Evolutionary conservation across 2,329 filamentous ascomycete species (phyloP).

Genomic region (Fusarium sp.): DNA sequence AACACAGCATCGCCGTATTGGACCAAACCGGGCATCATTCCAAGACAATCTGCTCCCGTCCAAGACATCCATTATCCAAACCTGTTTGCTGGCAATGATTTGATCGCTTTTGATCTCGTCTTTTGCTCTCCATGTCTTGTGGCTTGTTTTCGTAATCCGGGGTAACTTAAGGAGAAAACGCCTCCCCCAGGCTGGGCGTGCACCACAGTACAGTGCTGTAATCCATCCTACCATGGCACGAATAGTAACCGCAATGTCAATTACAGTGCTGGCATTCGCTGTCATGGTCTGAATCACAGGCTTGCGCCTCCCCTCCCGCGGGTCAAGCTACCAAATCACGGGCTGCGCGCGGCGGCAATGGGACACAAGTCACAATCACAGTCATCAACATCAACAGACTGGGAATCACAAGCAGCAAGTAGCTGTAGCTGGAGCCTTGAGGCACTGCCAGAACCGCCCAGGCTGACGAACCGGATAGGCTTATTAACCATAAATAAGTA

Average conservation of each 20-base stretch:
- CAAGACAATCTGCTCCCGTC: conserved; percentile 34
- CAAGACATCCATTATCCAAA: conserved; percentile 27
- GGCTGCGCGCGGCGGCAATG: conserved; percentile 28
- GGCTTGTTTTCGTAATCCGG: conserved; percentile 34
- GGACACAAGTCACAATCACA: conserved; percentile 34
- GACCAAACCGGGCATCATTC: conserved; percentile 13
- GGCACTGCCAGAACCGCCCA: conserved; percentile 22
- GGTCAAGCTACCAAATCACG: conserved; percentile 30
- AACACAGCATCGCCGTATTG: conserved; percentile 13
- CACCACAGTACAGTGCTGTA: not conserved
- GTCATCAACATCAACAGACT: conserved; percentile 21
- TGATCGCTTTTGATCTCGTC: conserved; percentile 19
- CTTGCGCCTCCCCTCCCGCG: conserved; percentile 18
- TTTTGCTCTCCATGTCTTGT: conserved; percentile 2
- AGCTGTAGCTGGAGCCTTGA: not conserved
- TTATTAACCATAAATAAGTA: conserved; percentile 16
- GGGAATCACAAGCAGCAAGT: conserved; percentile 28
- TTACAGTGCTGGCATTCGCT: conserved; percentile 27
- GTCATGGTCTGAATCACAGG: conserved; percentile 25
- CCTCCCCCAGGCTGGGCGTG: conserved; percentile 16
- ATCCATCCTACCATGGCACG: not conserved
- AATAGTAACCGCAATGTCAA: conserved; percentile 25
- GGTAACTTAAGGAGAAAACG: conserved; percentile 21
- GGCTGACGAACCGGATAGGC: conserved; percentile 18
- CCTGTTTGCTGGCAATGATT: conserved; percentile 18